Evolutionary conservation across 2,329 filamentous ascomycete genomes (phyloP), one percentile per base, ranked within the genome.

Genomic region (Nigrospora osmanthi): DNA sequence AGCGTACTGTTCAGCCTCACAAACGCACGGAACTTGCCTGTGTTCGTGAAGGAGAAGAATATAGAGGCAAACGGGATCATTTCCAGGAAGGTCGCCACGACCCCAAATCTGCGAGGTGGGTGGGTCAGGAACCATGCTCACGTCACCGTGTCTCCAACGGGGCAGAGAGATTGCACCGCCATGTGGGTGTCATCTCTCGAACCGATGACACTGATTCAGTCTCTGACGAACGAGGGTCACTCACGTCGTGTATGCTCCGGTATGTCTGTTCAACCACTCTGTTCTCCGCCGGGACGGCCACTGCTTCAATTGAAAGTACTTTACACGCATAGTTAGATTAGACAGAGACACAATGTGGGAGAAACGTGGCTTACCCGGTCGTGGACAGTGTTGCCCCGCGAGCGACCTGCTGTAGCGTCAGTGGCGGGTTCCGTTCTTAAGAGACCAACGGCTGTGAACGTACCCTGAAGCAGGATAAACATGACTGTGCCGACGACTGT

Each of bases 251-350:
- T 95, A 96, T 16, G 86, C 83, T 6, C 80, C 87, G 46, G 77
- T 74, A 53, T 89, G 79, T 56, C 79, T 71, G 52, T 81, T 71
- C 17, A 95, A 69, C 74, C 84, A 94, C 40, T 81, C 73, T 39
- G 80, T 73, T 56, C 72, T 78, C 63, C 88, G 77, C 11, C 70
- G 69, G 28, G 72, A 66, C 37, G 78, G 78, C 88, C 89, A 95
- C 40, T 80, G 78, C 69, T 96, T 97, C 49, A 97, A 74, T 69
- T 95, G 87, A 63, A 95, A 96, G 66, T 95, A 96, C 66, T 93
- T 63, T 4, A 64, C 60, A 58, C 80, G 75, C 32, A 41, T 28
- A 34, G 72, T 68, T 68, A 35, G 80, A 78, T 3, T 75, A 41
- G 14, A 33, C 34, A 47, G 37, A 43, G 40, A 46, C 45, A 44